Base-by-base conservation (phyloP, 2,329 filamentous ascomycete genomes). In the Monilinia fructigena region DNA sequence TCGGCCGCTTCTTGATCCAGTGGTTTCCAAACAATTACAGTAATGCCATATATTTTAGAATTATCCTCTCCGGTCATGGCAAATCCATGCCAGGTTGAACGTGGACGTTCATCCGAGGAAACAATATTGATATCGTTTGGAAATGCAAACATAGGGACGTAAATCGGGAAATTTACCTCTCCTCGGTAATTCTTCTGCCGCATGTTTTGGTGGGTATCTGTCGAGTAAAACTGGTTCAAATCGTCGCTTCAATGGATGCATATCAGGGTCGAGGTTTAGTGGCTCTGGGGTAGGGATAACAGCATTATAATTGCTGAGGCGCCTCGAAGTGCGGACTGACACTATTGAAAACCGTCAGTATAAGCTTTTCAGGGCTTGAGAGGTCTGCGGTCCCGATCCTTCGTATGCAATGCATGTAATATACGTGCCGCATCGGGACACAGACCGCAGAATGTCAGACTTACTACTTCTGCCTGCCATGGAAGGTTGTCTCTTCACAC, bases 51-150 rank as follows among this genome's bases (percentile, higher is more conserved):
- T 26, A 98, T 83, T 77, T 95, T 96, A 65, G 92, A 90, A 73
- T 92, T 94, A 76, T 98, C 93, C 66, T 91, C 91, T 28, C 90
- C 90, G 2, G 95, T 99, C 95, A 99, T 98, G 69, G 92, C 93
- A 76, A 99, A 99, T 59, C 95, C 95, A 79, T 99, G 95, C 95
- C 95, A 99, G 31, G 93, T 97, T n/a, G 95, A 94, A 69, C 93
- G 85, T 0, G 95, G 95, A 69, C 93, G 86, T 76, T 66, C 65
- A 47, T 66, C 65, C 16, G 65, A 62, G 35, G 65, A 66, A 35
- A 66, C 65, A 20, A 66, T 66, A n/a, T 63, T 66, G 42, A 66
- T 66, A 53, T 66, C 65, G 26, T 66, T 66, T 35, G 65, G 65
- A 63, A 66, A 66, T 42, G 65, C 65, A 42, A 66, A 66, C 65